A percentile compares a stretch with the other conserved stretches of the same genome.
These are phyloP conservation scores for Thraustochytrium striatum DNA, from an alignment of 352 stramenopile genomes.

Conservation along the genomic window DNA sequence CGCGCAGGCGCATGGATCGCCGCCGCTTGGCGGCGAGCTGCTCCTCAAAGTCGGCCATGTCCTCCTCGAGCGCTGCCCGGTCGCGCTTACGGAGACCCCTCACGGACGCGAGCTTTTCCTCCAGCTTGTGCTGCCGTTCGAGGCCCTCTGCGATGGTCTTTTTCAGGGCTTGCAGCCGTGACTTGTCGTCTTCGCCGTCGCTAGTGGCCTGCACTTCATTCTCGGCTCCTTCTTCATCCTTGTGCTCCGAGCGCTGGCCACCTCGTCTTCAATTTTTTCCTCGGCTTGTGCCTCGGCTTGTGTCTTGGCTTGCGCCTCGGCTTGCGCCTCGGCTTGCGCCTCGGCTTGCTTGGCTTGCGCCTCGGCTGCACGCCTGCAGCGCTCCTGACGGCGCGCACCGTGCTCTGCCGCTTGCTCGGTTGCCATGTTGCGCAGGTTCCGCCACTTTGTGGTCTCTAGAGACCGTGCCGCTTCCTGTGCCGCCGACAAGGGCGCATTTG, in stretches of 20 bases:
- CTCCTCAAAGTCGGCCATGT: conserved; percentile 6
- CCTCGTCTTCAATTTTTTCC: neutral
- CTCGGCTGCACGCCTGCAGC: neutral
- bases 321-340: neutral
- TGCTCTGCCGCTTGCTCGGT: conserved; percentile 15
- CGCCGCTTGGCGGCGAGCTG: conserved; percentile 13
- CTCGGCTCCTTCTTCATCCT: neutral
- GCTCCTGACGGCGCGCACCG: neutral
- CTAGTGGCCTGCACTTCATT: neutral
- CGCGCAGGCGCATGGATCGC: conserved; percentile 2
- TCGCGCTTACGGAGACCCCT: conserved; percentile 7
- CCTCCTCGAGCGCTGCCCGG: neutral
- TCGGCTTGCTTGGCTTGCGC: neutral
- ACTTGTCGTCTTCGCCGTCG: neutral
- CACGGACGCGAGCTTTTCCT: neutral
- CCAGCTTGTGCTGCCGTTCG: neutral
- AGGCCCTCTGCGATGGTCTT: too few relatives aligned
- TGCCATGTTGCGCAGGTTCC: conserved; percentile 24
- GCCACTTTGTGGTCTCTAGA: neutral
- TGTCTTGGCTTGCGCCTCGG: neutral
- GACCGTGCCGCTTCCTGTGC: neutral
- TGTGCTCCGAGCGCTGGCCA: too few relatives aligned
- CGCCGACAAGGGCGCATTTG: neutral
- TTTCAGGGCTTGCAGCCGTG: too few relatives aligned
- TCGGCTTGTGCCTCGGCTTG: neutral